A percentile compares a stretch with the other conserved stretches of the same genome.
phyloP scores from a whole-genome alignment of 2,329 filamentous ascomycete genomes.

The Escovopsis sp. region DNA sequence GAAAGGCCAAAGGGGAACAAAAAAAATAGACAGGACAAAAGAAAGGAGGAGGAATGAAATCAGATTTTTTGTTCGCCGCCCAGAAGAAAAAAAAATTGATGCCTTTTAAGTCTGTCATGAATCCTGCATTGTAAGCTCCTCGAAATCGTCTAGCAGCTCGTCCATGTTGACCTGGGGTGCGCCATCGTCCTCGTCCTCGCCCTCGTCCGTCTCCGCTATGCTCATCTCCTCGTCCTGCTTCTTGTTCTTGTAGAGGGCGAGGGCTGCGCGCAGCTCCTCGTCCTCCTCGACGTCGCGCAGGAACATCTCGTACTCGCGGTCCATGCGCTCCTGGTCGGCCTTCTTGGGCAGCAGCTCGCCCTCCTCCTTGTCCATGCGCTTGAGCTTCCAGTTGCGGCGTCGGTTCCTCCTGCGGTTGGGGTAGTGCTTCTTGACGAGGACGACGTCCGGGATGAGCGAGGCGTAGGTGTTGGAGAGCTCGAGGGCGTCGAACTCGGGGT shows the following conservation, averaged over 20 bases:
- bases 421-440: slow-evolving; percentile 96
- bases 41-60: too few relatives aligned
- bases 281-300: slow-evolving; percentile 94
- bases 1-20: too few relatives aligned
- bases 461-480: slow-evolving; percentile 64
- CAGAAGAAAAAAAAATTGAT: slow-evolving; percentile 6
- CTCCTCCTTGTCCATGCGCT: slow-evolving; percentile 83
- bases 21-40: too few relatives aligned
- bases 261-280: slow-evolving; percentile 65
- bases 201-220: slow-evolving; percentile 47
- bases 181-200: slow-evolving; percentile 36
- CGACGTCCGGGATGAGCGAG: slow-evolving; percentile 73
- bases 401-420: slow-evolving; percentile 67
- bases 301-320: slow-evolving; percentile 95
- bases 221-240: slow-evolving; percentile 50
- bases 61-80: too few relatives aligned
- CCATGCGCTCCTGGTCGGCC: slow-evolving; percentile 73
- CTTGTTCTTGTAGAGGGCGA: slow-evolving; percentile 72
- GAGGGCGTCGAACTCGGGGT: slow-evolving; percentile 66
- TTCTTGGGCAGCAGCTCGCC: slow-evolving; percentile 76
- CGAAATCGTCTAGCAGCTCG: slow-evolving; percentile 81
- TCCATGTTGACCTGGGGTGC: slow-evolving; percentile 62
- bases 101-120: slow-evolving; percentile 9
- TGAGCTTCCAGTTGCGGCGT: slow-evolving; percentile 82
- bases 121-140: slow-evolving; percentile 49